Evolutionary conservation across 805 yeast species (phyloP).

Genomic region (Candida coleopterorum): DNA sequence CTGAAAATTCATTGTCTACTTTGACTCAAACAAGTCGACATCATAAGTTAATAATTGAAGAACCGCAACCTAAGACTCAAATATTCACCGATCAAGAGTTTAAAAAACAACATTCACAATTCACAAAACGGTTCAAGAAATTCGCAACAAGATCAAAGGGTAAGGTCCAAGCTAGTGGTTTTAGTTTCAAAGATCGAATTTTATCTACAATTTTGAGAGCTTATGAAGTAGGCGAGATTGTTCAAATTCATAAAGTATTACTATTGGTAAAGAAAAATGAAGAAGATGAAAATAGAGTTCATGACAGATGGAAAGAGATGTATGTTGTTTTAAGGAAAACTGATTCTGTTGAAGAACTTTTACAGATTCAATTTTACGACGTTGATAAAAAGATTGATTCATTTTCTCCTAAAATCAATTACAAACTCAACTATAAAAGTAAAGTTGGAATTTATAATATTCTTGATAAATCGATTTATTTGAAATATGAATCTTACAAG

Average conservation of each 20-base stretch:
- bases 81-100: not conserved
- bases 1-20: not conserved
- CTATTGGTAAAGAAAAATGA: constrained; percentile 54
- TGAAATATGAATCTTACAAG: constrained; percentile 34
- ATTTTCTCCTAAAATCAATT: constrained; percentile 6
- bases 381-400: constrained; percentile 29
- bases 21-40: not conserved
- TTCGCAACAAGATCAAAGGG: constrained; percentile 23
- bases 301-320: constrained; percentile 79
- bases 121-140: constrained; percentile 12
- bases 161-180: constrained; percentile 14
- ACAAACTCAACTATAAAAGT: constrained; percentile 15
- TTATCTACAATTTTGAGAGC: constrained; percentile 20
- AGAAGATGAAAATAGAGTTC: constrained; percentile 48
- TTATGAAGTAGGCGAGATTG: constrained; percentile 53
- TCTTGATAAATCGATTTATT: constrained; percentile 64
- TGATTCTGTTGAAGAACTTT: constrained; percentile 45
- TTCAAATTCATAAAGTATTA: constrained; percentile 64
- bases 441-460: constrained; percentile 54
- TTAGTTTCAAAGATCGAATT: constrained; percentile 17
- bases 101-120: constrained; percentile 2
- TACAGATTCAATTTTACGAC: constrained; percentile 60
- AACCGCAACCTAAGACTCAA: constrained; percentile 7
- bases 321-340: constrained; percentile 67
- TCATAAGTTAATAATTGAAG: not conserved